Percentiles rank a stretch among this genome's conserved stretches.
Evolutionary conservation across 2,329 filamentous ascomycete species (phyloP).

Genomic region (Ceratocystis ficicola): DNA sequence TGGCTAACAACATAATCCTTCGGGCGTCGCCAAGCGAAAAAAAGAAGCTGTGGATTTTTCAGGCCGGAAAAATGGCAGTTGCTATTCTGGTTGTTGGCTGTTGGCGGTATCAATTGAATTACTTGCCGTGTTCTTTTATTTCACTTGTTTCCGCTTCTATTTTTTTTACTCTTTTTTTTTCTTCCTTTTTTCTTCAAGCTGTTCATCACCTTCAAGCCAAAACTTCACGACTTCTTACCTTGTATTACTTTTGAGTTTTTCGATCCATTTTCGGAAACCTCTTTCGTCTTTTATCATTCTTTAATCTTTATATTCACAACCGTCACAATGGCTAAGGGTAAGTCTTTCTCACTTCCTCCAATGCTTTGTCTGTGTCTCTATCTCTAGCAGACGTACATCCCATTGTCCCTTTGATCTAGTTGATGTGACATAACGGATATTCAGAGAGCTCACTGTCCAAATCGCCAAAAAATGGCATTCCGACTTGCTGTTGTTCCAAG

Average conservation of each 20-base stretch:
- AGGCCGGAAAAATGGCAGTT: neutral
- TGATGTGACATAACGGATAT: no score
- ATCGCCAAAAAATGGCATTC: neutral
- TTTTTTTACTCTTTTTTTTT: constrained; percentile 11
- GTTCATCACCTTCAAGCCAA: constrained; percentile 15
- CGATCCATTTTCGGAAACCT: constrained; percentile 8
- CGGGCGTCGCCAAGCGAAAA: constrained; percentile 15
- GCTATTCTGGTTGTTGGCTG: neutral
- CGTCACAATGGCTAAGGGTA: constrained; percentile 22
- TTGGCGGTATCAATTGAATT: neutral
- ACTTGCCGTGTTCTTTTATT: constrained; percentile 3
- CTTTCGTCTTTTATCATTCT: constrained; percentile 11
- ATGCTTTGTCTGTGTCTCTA: neutral
- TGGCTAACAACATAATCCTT: constrained; percentile 13
- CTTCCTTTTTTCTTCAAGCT: constrained; percentile 15
- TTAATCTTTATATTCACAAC: constrained; percentile 14
- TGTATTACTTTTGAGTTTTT: constrained; percentile 9
- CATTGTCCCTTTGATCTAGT: no score
- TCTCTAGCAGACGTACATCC: no score
- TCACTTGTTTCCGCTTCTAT: neutral
- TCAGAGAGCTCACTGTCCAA: no score
- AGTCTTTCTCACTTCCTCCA: constrained; percentile 2
- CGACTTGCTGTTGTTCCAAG: neutral
- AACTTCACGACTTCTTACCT: neutral
- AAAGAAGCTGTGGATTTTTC: neutral